Conservation (phyloP, 352 stramenopile species). For the Globisporangium iwayamae region DNA sequence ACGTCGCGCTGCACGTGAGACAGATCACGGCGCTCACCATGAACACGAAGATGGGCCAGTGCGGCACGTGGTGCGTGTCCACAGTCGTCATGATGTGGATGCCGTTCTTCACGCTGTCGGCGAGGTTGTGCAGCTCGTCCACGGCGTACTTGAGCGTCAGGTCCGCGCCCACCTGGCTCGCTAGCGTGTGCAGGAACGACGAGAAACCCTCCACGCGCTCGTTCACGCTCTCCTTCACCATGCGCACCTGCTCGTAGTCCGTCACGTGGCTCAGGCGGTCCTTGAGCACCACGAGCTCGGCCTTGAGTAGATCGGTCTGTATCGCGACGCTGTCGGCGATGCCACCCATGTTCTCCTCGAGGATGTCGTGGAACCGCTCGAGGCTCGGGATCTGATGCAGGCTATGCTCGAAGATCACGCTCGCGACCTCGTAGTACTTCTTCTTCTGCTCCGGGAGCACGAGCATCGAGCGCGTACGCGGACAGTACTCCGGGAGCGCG, state of each 20-base stretch:
- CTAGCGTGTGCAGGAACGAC: slow-evolving; percentile 61
- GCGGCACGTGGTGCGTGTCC: slow-evolving; percentile 67
- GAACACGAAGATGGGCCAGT: slow-evolving; percentile 86
- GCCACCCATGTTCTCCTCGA: slow-evolving; percentile 70
- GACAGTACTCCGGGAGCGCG: slow-evolving; percentile 40
- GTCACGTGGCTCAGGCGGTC: slow-evolving; percentile 44
- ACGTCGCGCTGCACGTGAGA: slow-evolving; percentile 75
- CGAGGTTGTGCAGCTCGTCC: slow-evolving; percentile 65
- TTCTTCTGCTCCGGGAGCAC: slow-evolving; percentile 22
- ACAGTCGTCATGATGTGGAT: slow-evolving; percentile 68
- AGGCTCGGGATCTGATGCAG: slow-evolving; percentile 82
- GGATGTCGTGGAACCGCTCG: slow-evolving; percentile 69
- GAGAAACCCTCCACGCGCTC: slow-evolving; percentile 67
- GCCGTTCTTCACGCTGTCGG: slow-evolving; percentile 77
- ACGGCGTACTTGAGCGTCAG: slow-evolving; percentile 73
- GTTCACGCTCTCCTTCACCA: slow-evolving; percentile 53
- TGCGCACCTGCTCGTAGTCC: slow-evolving; percentile 49
- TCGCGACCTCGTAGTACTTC: slow-evolving; percentile 75
- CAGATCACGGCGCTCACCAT: slow-evolving; percentile 82
- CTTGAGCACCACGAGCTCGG: slow-evolving; percentile 56
- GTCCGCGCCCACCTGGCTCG: slow-evolving; percentile 70
- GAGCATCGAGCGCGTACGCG: slow-evolving; percentile 19
- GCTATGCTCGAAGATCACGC: slow-evolving; percentile 80
- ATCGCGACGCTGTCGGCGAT: slow-evolving; percentile 59
- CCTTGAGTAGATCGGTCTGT: slow-evolving; percentile 64